These are phyloP conservation scores for Perilla frutescens DNA, from an alignment of 257 asterid species.

Conservation along the genomic window DNA sequence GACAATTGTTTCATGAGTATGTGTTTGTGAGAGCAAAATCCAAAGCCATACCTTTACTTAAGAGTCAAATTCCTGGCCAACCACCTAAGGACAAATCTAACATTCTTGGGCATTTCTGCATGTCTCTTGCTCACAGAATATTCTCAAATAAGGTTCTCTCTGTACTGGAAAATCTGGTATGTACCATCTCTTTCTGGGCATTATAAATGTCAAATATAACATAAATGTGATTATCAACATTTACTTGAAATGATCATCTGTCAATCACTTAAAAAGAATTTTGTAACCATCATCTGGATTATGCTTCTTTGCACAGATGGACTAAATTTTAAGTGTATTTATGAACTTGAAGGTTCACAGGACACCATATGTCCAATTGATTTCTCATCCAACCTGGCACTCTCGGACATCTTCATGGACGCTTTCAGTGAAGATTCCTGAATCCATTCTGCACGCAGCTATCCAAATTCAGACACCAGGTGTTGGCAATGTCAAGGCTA, in stretches of 20 bases:
- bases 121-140: constrained; percentile 94
- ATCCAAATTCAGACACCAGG: constrained; percentile 53
- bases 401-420: constrained; percentile 97
- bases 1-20: constrained; percentile 86
- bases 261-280: neutral
- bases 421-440: constrained; percentile 78
- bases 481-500: constrained; percentile 45
- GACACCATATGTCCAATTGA: constrained; percentile 75
- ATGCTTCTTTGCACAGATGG: neutral
- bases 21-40: constrained; percentile 81
- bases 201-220: constrained; percentile 1
- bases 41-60: constrained; percentile 51
- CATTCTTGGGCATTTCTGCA: constrained; percentile 86
- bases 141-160: constrained; percentile 84
- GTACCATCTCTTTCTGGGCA: constrained; percentile 29
- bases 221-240: neutral
- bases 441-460: constrained; percentile 73
- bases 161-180: constrained; percentile 87
- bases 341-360: constrained; percentile 66
- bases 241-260: constrained; percentile 5
- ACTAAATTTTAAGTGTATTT: constrained; percentile 23
- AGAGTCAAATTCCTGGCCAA: constrained; percentile 59
- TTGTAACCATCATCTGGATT: neutral
- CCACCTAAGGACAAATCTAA: constrained; percentile 64
- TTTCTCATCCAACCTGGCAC: constrained; percentile 93